Base-by-base conservation (phyloP, 805 yeast species). In the Candida ipomoeae region DNA sequence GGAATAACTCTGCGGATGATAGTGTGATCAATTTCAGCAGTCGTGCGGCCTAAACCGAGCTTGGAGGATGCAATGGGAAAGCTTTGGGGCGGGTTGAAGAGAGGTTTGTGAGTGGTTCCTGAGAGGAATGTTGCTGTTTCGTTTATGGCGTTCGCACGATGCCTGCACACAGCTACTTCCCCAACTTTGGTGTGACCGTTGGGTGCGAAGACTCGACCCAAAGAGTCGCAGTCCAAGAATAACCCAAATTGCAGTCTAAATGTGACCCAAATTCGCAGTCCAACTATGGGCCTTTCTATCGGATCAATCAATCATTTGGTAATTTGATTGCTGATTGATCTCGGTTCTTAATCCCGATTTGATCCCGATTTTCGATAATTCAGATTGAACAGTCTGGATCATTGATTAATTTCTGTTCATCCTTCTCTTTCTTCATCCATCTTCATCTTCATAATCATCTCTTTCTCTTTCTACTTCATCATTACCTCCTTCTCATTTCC, bases 191-290 rank as follows among this genome's bases (percentile, higher is more conserved):
- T 4, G 34, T 42, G 31, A 20, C 45, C 44, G 39, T 31, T 40
- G 48, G 48, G 48, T 29, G 46, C 49, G 46, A 35, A 34, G 31
- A 36, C 15, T 41, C 20, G 42, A 26, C 29, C 29, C 43, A 26
- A 40, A 15, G 17, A 26, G 29, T 10, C 29, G 21, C 20, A 11
- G 21, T 20, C 33, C 43, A 15, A 29, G 31, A 40, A 26, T 15
- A 32, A 6, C n/a, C 46, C 49, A 34, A 33, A 39, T 23, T n/a
- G 38, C n/a, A 17, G 18, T 10, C 38, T 17, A 35, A 35, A 35
- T 33, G 15, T 14, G 15, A n/a, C 35, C 35, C 35, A n/a, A 33
- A 33, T 14, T 13, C 35, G 14, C 35, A 14, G 8, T 6, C 15
- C 35, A n/a, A n/a, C 14, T 14, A 33, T 33, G 29, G 8, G 29